These are phyloP conservation scores for Helenozyma rhizophorensis DNA, from an alignment of 805 yeast species.

Conservation along the genomic window DNA sequence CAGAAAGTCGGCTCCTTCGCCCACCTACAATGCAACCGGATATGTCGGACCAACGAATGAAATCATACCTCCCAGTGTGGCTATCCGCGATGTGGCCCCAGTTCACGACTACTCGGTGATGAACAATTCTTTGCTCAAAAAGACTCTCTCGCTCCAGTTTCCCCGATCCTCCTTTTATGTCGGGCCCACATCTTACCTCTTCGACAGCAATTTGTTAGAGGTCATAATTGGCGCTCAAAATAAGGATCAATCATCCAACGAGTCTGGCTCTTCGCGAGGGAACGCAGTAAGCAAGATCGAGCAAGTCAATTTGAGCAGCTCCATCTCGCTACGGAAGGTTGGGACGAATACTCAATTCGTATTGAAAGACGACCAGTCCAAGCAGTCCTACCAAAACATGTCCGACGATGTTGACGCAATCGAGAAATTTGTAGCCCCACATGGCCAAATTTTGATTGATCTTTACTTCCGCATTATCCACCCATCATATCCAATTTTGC, in stretches of 20 bases:
- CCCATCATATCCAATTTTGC: constrained; percentile 87
- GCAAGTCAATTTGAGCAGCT: constrained; percentile 69
- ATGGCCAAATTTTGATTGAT: constrained; percentile 77
- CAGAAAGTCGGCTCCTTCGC: background rate
- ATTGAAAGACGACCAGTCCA: constrained; percentile 74
- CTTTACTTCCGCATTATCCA: constrained; percentile 82
- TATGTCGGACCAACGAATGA: constrained; percentile 11
- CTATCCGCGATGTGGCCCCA: constrained; percentile 52
- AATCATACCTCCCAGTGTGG: constrained; percentile 37
- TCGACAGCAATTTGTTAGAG: constrained; percentile 68
- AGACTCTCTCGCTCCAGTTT: constrained; percentile 71
- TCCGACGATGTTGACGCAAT: constrained; percentile 78
- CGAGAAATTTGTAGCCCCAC: constrained; percentile 85
- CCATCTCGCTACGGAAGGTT: constrained; percentile 72
- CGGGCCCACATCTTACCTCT: constrained; percentile 78
- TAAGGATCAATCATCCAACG: constrained; percentile 19
- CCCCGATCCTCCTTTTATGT: constrained; percentile 87
- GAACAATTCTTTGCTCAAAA: constrained; percentile 60
- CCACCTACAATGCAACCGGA: background rate
- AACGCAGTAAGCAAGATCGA: constrained; percentile 48
- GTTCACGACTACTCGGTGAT: constrained; percentile 63
- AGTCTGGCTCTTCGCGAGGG: constrained; percentile 5
- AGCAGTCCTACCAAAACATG: constrained; percentile 61
- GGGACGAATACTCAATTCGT: constrained; percentile 72
- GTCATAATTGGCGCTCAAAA: constrained; percentile 43